phyloP scores from a whole-genome alignment of 331 rosid species.

The Malus hybrid region DNA sequence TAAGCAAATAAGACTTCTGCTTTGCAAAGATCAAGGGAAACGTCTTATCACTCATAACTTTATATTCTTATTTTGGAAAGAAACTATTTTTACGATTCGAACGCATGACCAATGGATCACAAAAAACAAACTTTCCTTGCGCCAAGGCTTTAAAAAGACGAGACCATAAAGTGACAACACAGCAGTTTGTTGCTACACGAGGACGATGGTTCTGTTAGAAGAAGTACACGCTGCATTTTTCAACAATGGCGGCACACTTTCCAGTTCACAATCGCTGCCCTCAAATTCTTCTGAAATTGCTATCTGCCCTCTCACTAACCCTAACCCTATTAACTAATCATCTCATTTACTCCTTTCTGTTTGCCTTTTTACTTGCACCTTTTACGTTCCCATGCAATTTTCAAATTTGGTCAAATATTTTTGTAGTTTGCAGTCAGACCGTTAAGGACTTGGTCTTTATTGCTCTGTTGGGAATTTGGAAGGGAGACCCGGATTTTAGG shows the following conservation, averaged over 20 bases:
- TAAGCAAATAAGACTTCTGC: too few relatives aligned
- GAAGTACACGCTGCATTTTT: not conserved
- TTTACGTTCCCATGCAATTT: too few relatives aligned
- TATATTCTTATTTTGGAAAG: too few relatives aligned
- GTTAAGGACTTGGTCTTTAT: not conserved
- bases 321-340: too few relatives aligned
- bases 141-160: not conserved
- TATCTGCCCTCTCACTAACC: not conserved
- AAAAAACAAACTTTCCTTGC: too few relatives aligned
- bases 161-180: slow-evolving; percentile 13
- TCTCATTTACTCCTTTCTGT: too few relatives aligned
- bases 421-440: not conserved
- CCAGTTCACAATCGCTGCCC: not conserved
- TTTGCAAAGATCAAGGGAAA: too few relatives aligned
- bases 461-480: not conserved
- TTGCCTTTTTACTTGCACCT: too few relatives aligned
- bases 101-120: too few relatives aligned
- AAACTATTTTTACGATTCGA: accelerated
- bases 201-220: slow-evolving; percentile 11
- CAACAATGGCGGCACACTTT: slow-evolving; percentile 19
- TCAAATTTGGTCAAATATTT: too few relatives aligned
- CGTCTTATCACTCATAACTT: too few relatives aligned
- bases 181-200: slow-evolving; percentile 3
- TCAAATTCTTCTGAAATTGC: not conserved
- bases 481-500: not conserved